Conservation (phyloP, 768 basidiomycete species). For the Phaeotremella skinneri region DNA sequence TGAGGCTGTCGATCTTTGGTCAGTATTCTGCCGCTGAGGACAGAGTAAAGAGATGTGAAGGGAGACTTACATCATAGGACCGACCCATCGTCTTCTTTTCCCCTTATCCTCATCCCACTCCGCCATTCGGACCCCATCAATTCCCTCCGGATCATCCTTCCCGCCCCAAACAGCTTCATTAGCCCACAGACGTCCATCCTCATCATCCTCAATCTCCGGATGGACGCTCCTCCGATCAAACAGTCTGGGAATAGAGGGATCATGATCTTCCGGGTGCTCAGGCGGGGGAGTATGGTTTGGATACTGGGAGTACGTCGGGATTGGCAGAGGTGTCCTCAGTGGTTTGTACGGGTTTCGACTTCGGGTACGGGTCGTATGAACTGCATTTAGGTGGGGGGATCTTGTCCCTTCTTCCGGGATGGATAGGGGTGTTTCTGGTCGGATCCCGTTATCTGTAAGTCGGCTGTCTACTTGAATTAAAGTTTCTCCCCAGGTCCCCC, state of each 20-base stretch:
- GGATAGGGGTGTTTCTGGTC: not conserved
- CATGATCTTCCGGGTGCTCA: not conserved
- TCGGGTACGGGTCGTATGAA: not conserved
- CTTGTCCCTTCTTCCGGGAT: slow-evolving; percentile 7
- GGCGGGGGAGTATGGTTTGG: slow-evolving; percentile 40
- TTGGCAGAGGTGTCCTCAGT: slow-evolving; percentile 37
- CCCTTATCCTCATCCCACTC: slow-evolving; percentile 35
- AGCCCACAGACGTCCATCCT: slow-evolving; percentile 25
- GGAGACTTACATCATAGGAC: slow-evolving; percentile 48
- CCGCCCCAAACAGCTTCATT: slow-evolving; percentile 15
- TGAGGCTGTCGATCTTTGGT: slow-evolving; percentile 11
- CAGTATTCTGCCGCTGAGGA: not conserved
- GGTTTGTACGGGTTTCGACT: slow-evolving; percentile 21
- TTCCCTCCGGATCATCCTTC: slow-evolving; percentile 2
- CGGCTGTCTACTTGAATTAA: not conserved
- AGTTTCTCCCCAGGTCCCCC: not conserved
- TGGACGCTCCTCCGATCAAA: slow-evolving; percentile 17
- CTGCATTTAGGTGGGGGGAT: not conserved
- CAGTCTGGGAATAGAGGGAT: not conserved
- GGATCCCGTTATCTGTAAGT: not conserved
- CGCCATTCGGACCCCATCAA: slow-evolving; percentile 23
- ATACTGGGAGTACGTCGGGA: slow-evolving; percentile 27
- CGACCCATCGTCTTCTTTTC: slow-evolving; percentile 41
- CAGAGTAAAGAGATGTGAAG: not conserved
- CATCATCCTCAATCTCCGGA: slow-evolving; percentile 33